Evolutionary conservation across 768 basidiomycete species (phyloP), one percentile per base, ranked within the genome.

Genomic region (Mycena polygramma): DNA sequence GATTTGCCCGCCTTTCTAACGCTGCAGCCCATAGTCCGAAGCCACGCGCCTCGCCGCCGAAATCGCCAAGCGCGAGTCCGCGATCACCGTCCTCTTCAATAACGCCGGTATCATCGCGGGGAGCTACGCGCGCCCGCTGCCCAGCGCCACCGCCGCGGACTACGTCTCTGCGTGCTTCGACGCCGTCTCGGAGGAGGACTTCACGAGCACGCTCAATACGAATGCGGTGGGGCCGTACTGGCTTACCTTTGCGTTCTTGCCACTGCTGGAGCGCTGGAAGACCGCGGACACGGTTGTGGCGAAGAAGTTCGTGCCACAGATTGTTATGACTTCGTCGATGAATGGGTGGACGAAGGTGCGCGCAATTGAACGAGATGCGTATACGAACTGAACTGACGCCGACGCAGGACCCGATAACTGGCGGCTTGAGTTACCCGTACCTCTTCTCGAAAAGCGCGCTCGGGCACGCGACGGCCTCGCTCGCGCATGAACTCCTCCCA

Each of bases 181-280:
- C 57, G 70, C 75, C 4, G 74, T 86, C 46, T 60, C 80, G 7
- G 77, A 83, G 45, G 79, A 83, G 6, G 73, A 78, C 19, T 87
- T 87, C 66, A 74, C 79, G 66, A 77, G 83, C 53, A 73, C 72
- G 19, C 54, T 82, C 36, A 77, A 77, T 65, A 83, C 83, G 20
- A 86, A 86, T 70, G 81, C 83, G 0, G 79, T 83, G 13, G 85
- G 83, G 0, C 84, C 87, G 7, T 88, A 87, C 75, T 90, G 88
- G 85, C 79, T 88, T 22, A 84, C 87, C 0, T 86, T 88, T 71
- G 87, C 88, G n/a, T 87, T 88, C 78, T 79, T 89, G 4, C 87
- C 87, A 8, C 78, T 89, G 0, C 79, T 88, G 7, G 85, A 86
- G 71, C 83, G 83, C 62, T 84, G 85, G 83, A 84, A 84, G 73